Percentiles rank a stretch among this genome's conserved stretches.
These are phyloP conservation scores for Aphanomyces cochlioides DNA, from an alignment of 352 stramenopile genomes.

Conservation along the genomic window DNA sequence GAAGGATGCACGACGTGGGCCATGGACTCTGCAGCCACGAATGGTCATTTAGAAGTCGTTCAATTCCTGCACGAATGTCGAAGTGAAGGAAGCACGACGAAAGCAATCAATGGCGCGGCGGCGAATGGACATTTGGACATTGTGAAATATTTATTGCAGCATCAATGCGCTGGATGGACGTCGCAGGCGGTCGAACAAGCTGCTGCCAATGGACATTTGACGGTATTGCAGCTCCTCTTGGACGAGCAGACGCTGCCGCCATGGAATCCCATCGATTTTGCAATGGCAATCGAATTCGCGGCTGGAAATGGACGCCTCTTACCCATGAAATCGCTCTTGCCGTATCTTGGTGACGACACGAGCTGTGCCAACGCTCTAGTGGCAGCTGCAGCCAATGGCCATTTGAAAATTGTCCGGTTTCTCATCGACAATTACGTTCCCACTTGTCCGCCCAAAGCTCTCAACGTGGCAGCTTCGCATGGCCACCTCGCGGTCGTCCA, in stretches of 20 bases:
- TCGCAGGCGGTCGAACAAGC: not conserved
- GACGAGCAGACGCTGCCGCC: too few relatives aligned
- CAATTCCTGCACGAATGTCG: slow-evolving; percentile 1
- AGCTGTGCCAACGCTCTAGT: not conserved
- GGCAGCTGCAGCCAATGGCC: not conserved
- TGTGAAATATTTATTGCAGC: not conserved
- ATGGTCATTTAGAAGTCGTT: slow-evolving; percentile 21
- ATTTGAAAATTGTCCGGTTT: slow-evolving; percentile 1
- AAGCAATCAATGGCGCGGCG: slow-evolving; percentile 8
- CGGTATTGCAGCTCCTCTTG: too few relatives aligned
- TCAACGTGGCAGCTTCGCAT: too few relatives aligned
- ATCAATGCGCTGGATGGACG: not conserved
- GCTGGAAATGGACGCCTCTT: too few relatives aligned
- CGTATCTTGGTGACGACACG: too few relatives aligned
- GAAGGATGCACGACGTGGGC: slow-evolving; percentile 15
- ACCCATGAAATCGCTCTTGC: too few relatives aligned
- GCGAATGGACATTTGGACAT: slow-evolving; percentile 18
- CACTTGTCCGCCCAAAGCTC: too few relatives aligned
- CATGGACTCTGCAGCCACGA: slow-evolving; percentile 8
- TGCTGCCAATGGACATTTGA: too few relatives aligned
- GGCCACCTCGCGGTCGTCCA: too few relatives aligned
- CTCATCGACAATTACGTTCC: not conserved
- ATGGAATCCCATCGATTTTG: too few relatives aligned
- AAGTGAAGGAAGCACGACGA: not conserved
- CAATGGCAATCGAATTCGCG: too few relatives aligned